A percentile compares a stretch with the other conserved stretches of the same genome.
phyloP scores from a whole-genome alignment of 83 land plant genomes.

The Larix sibirica region DNA sequence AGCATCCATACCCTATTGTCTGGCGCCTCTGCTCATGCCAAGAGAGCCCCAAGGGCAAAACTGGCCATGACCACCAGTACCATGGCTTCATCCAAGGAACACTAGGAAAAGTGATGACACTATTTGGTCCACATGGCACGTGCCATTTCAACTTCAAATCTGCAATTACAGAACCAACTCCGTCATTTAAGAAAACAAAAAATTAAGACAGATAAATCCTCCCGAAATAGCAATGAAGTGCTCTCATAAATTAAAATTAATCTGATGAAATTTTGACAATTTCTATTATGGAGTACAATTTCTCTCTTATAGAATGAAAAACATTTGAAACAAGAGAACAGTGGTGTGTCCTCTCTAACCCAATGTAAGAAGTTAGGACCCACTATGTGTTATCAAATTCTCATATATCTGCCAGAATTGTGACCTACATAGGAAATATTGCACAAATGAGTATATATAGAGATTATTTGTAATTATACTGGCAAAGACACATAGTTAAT shows the following conservation, averaged over 20 bases:
- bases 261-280: no score
- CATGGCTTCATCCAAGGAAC: constrained; percentile 33
- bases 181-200: background rate
- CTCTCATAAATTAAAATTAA: no score
- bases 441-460: no score
- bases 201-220: background rate
- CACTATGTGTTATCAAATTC: no score
- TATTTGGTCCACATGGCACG: constrained; percentile 38
- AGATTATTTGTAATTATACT: no score
- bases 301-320: background rate
- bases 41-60: constrained; percentile 28
- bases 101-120: constrained; percentile 30
- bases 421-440: no score
- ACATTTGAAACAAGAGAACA: background rate
- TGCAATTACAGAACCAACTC: constrained; percentile 1
- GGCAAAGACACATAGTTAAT: no score
- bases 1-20: constrained; percentile 27
- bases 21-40: constrained; percentile 29
- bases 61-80: constrained; percentile 46
- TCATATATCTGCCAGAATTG: no score
- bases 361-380: no score
- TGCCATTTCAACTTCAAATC: constrained; percentile 34
- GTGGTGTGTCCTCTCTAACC: no score
- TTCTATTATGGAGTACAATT: no score
- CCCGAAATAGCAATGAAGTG: background rate